Conservation (phyloP, 805 yeast genomes). For the Kuraishia capsulata region DNA sequence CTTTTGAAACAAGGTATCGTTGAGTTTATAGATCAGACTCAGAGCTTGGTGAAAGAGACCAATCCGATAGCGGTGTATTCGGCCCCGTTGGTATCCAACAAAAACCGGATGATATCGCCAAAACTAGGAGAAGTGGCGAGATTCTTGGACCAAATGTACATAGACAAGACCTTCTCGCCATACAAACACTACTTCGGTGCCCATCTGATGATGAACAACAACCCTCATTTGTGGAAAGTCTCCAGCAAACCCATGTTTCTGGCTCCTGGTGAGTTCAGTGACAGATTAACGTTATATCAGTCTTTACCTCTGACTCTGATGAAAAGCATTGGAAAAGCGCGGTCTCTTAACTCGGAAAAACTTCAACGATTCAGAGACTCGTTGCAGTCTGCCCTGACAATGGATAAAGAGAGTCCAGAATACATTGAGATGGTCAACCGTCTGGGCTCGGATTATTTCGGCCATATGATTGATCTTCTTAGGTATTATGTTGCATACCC, state of each 20-base stretch:
- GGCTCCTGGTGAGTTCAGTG: not conserved
- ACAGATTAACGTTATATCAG: not conserved
- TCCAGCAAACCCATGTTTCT: not conserved
- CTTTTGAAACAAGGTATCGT: conserved; percentile 1
- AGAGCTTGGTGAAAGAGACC: not conserved
- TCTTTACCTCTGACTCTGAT: not conserved
- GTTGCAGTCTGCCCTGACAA: not conserved
- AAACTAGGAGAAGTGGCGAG: not conserved
- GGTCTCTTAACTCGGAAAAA: not conserved
- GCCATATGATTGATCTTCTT: not conserved
- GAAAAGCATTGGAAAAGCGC: not conserved
- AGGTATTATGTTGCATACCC: conserved; percentile 2
- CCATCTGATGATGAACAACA: not conserved
- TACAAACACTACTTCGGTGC: not conserved
- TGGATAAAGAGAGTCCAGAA: not conserved
- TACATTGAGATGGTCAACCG: not conserved
- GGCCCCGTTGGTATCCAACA: not conserved
- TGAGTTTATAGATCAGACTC: not conserved
- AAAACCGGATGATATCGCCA: not conserved
- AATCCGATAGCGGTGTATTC: not conserved
- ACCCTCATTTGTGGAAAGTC: not conserved
- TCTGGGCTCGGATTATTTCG: not conserved
- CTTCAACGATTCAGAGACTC: not conserved
- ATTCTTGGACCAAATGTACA: not conserved
- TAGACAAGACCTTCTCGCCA: not conserved